Percentiles rank a stretch among this genome's conserved stretches.
phyloP scores from a whole-genome alignment of 345 rosid genomes.

The Salix arbutifolia region DNA sequence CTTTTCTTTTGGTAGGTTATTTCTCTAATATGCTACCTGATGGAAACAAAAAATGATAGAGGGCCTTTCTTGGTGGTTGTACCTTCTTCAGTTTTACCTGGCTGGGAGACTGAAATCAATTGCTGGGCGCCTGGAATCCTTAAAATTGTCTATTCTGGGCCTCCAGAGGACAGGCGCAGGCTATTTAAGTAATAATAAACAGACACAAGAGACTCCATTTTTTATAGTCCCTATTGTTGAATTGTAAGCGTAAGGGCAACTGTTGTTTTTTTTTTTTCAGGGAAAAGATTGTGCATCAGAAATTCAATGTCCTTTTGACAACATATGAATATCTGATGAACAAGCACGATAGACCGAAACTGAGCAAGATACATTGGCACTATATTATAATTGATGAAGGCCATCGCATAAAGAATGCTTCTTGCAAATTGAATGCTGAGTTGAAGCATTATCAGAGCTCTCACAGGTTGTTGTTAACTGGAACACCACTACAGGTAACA shows the following conservation, averaged over 20 bases:
- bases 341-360: constrained; percentile 92
- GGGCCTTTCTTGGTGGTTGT: constrained; percentile 92
- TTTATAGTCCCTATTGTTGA: constrained; percentile 2
- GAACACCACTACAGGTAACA: constrained; percentile 83
- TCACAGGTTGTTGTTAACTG: constrained; percentile 82
- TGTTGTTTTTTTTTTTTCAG: constrained; percentile 44
- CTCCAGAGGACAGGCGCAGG: constrained; percentile 86
- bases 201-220: neutral
- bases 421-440: constrained; percentile 94
- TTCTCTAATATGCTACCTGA: constrained; percentile 76
- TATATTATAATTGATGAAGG: constrained; percentile 95
- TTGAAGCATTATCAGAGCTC: constrained; percentile 81
- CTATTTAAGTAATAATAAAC: constrained; percentile 65
- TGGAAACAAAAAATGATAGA: constrained; percentile 85
- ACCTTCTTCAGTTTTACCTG: constrained; percentile 86
- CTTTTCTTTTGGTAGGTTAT: constrained; percentile 48
- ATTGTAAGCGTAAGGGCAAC: constrained; percentile 7
- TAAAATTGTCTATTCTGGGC: constrained; percentile 76
- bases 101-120: constrained; percentile 82
- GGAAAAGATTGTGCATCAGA: constrained; percentile 82
- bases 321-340: constrained; percentile 94
- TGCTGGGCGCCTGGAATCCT: constrained; percentile 81
- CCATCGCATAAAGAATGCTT: constrained; percentile 93
- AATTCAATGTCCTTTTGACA: constrained; percentile 84
- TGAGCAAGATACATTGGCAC: constrained; percentile 86